A percentile compares a stretch with the other conserved stretches of the same genome.
These are phyloP conservation scores for Chrysosporium keratinophilum DNA, from an alignment of 2,329 filamentous ascomycete genomes.

Conservation along the genomic window DNA sequence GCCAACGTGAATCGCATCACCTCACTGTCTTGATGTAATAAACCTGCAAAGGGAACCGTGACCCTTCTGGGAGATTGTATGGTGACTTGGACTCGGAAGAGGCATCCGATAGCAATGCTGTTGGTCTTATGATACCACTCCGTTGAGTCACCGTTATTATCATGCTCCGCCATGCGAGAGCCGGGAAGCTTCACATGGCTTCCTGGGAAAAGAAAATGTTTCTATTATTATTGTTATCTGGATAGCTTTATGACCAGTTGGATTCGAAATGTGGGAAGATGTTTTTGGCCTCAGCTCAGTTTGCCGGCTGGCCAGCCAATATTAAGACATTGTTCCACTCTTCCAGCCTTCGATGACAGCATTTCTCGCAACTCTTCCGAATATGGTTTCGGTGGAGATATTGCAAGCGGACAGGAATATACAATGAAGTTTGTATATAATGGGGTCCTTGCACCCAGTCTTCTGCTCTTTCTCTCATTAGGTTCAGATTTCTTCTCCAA, in stretches of 20 bases:
- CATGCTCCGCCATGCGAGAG: not conserved
- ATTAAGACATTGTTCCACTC: conserved; percentile 11
- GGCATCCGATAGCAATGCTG: not conserved
- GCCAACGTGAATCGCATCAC: not conserved
- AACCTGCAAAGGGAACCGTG: not conserved
- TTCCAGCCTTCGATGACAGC: conserved; percentile 4
- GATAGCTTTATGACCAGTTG: not conserved
- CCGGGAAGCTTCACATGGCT: not conserved
- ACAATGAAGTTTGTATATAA: conserved; percentile 3
- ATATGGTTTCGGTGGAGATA: not conserved
- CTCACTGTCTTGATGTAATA: not conserved
- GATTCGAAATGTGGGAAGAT: not conserved
- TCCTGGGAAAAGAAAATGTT: not conserved
- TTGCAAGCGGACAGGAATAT: not conserved
- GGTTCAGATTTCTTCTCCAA: not conserved
- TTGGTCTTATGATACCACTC: not conserved
- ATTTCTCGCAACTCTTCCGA: not conserved
- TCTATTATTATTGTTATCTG: conserved; percentile 5
- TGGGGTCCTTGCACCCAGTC: not conserved
- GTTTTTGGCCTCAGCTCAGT: not conserved
- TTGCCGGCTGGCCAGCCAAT: not conserved
- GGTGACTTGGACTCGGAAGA: not conserved
- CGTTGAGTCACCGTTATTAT: conserved; percentile 1
- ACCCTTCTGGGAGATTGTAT: not conserved
- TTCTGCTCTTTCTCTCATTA: not conserved